A percentile compares a stretch with the other conserved stretches of the same genome.
These are phyloP conservation scores for Zasmidium angulare DNA, from an alignment of 2,329 filamentous ascomycete genomes.

Conservation along the genomic window DNA sequence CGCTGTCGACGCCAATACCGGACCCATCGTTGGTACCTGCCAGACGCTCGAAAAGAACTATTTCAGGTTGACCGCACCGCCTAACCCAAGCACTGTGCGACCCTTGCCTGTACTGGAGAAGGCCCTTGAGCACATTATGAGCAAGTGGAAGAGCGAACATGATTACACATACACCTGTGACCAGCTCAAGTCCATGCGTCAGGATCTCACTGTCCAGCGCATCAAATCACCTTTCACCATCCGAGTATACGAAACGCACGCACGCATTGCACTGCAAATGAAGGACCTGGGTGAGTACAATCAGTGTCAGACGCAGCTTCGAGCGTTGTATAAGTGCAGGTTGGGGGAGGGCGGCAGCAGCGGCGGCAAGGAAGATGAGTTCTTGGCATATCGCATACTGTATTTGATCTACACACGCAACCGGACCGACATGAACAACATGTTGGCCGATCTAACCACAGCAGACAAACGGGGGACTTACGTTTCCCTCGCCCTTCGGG, in stretches of 20 bases:
- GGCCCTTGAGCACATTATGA: constrained; percentile 84
- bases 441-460: constrained; percentile 96
- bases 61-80: constrained; percentile 86
- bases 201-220: constrained; percentile 96
- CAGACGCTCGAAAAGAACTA: constrained; percentile 88
- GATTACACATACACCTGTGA: constrained; percentile 99
- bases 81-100: constrained; percentile 84
- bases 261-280: constrained; percentile 95
- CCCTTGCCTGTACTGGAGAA: constrained; percentile 77
- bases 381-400: constrained; percentile 98
- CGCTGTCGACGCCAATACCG: constrained; percentile 46
- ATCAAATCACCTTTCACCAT: constrained; percentile 97
- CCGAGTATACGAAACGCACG: constrained; percentile 94
- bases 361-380: constrained; percentile 88
- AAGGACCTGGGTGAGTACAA: constrained; percentile 99
- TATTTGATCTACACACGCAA: constrained; percentile 99
- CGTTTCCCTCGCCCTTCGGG: constrained; percentile 86
- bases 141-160: constrained; percentile 89
- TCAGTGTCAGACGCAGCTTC: constrained; percentile 98
- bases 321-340: constrained; percentile 82
- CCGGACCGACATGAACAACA: constrained; percentile 95
- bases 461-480: constrained; percentile 85
- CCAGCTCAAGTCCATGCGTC: constrained; percentile 97
- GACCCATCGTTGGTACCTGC: constrained; percentile 82
- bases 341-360: constrained; percentile 68